Base-by-base conservation (phyloP, 2,329 filamentous ascomycete species). In the Dactylellina haptotyla region DNA sequence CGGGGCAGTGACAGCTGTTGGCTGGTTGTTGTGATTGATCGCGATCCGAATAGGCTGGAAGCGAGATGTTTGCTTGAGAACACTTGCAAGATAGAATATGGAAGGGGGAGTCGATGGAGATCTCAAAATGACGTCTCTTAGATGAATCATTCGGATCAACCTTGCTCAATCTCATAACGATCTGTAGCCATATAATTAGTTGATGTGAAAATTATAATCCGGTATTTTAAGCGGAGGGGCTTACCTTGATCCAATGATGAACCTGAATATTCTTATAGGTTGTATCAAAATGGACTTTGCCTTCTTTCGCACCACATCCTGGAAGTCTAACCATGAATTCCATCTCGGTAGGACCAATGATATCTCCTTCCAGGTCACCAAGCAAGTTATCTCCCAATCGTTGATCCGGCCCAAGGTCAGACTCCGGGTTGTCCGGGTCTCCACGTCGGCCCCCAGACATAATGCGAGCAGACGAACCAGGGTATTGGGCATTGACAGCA, bases 201-300 rank as follows among this genome's bases (percentile, higher is more conserved):
- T 20, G 18, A 20, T 25, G n/a, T 20, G 2, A 41, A 20, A 46
- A 25, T 20, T n/a, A n/a, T n/a, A n/a, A n/a, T n/a, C n/a, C n/a
- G n/a, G n/a, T n/a, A n/a, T n/a, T n/a, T n/a, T n/a, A n/a, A 28
- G n/a, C 28, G 6, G 14, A 9, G 16, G 48, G 32, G 79, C 85
- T 75, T 83, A 92, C 92, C 87, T 97, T 97, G 81, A 97, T 96
- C 93, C 93, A 97, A 80, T 97, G 93, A 80, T 92, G 92, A 61
- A 97, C 93, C 78, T 95, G 92, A 58, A 96, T 94, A 75, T 96
- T 96, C 79, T 92, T 90, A 84, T 94, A 97, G 66, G 92, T 96
- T 62, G 92, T 96, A 79, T 97, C 93, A 59, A 94, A 94, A 80
- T 97, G 90, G 70, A 97, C 82, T 71, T 87, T 86, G 78, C 93